Conservation (phyloP, 106 monocot genomes). For the Dioscorea alata region DNA sequence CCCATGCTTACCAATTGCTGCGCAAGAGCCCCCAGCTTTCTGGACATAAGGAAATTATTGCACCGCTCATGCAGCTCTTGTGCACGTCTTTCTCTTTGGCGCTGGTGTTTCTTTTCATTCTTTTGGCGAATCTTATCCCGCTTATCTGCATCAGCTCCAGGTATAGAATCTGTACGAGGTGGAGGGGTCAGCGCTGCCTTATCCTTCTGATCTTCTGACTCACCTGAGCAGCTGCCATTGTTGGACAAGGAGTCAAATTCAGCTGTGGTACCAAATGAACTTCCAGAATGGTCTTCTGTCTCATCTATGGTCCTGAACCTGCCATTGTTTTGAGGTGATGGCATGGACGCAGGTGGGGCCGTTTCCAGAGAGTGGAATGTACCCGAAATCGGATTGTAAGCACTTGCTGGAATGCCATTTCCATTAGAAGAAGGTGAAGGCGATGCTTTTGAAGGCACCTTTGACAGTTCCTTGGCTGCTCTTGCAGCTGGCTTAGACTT, state of each 20-base stretch:
- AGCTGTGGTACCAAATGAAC: slow-evolving; percentile 26
- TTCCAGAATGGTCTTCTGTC: slow-evolving; percentile 40
- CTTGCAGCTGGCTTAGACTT: slow-evolving; percentile 58
- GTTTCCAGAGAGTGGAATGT: slow-evolving; percentile 51
- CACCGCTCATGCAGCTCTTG: slow-evolving; percentile 79
- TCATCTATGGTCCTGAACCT: slow-evolving; percentile 36
- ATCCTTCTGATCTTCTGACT: slow-evolving; percentile 75
- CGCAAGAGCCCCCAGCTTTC: slow-evolving; percentile 67
- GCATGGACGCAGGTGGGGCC: slow-evolving; percentile 5
- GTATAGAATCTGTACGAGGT: slow-evolving; percentile 32
- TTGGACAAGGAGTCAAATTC: slow-evolving; percentile 80
- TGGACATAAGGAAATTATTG: slow-evolving; percentile 60
- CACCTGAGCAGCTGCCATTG: slow-evolving; percentile 72
- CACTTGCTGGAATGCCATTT: slow-evolving; percentile 18
- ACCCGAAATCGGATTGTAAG: slow-evolving; percentile 46
- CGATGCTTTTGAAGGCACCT: slow-evolving; percentile 36
- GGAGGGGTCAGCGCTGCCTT: slow-evolving; percentile 21
- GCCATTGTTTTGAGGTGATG: slow-evolving; percentile 14
- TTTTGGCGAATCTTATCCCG: slow-evolving; percentile 86
- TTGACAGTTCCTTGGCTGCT: slow-evolving; percentile 30
- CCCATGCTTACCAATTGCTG: slow-evolving; percentile 87
- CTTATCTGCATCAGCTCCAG: slow-evolving; percentile 75
- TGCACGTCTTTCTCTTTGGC: slow-evolving; percentile 74
- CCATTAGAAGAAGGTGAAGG: slow-evolving; percentile 10
- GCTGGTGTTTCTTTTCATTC: slow-evolving; percentile 94